These are phyloP conservation scores for Emmonsia crescens DNA, from an alignment of 2,329 filamentous ascomycete species.

Conservation along the genomic window DNA sequence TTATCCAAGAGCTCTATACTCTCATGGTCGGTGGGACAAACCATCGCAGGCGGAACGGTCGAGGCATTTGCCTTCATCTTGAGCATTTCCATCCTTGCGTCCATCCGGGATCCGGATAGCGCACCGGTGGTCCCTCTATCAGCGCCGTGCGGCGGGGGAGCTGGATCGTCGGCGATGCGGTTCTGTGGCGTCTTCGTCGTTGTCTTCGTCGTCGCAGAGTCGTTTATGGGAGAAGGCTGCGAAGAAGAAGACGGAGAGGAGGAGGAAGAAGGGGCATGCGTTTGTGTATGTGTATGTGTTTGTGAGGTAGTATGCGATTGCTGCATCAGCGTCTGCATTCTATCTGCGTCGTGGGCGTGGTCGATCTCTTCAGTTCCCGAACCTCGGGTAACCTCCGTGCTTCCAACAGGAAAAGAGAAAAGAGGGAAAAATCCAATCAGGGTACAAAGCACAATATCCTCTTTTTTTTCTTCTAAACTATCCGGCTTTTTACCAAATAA, in stretches of 20 bases:
- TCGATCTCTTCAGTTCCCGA: constrained; percentile 1
- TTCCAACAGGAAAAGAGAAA: not conserved
- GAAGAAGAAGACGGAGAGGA: too few relatives aligned
- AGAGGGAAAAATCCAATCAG: not conserved
- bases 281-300: not conserved
- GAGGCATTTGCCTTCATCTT: not conserved
- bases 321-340: not conserved
- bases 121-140: not conserved
- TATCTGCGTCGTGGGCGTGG: not conserved
- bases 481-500: not conserved
- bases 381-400: constrained; percentile 9
- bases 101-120: not conserved
- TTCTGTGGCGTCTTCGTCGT: not conserved
- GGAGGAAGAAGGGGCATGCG: not conserved
- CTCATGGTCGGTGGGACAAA: constrained; percentile 5
- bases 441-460: not conserved
- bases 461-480: too few relatives aligned
- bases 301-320: not conserved
- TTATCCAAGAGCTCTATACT: not conserved
- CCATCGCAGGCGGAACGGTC: not conserved
- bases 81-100: not conserved
- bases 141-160: not conserved
- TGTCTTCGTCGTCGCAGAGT: not conserved
- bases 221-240: not conserved
- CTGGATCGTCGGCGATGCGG: not conserved